Percentiles rank a stretch among this genome's conserved stretches.
phyloP scores from a whole-genome alignment of 192 early-diverging fungal genomes.

The Lobosporangium transversale region DNA sequence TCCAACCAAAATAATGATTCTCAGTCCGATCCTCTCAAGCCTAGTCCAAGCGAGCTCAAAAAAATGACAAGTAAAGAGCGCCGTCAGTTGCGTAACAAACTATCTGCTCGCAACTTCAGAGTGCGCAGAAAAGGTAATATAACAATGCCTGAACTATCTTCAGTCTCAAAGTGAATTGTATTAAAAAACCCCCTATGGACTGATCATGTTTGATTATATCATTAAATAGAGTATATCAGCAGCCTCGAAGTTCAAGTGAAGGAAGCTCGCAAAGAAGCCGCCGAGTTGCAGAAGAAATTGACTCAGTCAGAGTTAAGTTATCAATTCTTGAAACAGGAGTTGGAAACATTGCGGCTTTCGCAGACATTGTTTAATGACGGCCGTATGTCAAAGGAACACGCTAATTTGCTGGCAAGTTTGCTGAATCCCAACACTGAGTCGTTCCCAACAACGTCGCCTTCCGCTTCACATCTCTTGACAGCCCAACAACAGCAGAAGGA shows the following conservation, averaged over 20 bases:
- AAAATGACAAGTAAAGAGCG: constrained; percentile 79
- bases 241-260: constrained; percentile 69
- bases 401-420: constrained; percentile 44
- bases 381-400: constrained; percentile 40
- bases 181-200: no score
- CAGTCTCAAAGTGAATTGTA: no score
- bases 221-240: constrained; percentile 66
- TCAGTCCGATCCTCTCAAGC: constrained; percentile 31
- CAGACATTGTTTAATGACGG: constrained; percentile 48
- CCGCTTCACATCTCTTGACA: not conserved
- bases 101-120: constrained; percentile 87
- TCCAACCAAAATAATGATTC: constrained; percentile 4
- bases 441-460: constrained; percentile 30
- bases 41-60: constrained; percentile 64
- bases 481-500: constrained; percentile 36
- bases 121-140: constrained; percentile 79
- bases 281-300: constrained; percentile 58
- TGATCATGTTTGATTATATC: no score
- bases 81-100: constrained; percentile 87
- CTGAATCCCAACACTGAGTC: constrained; percentile 51
- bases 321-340: constrained; percentile 41
- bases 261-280: constrained; percentile 61
- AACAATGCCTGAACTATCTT: no score
- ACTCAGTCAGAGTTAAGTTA: constrained; percentile 43
- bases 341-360: constrained; percentile 40